phyloP scores from a whole-genome alignment of 2,329 filamentous ascomycete species.

The Botrytis fabae region DNA sequence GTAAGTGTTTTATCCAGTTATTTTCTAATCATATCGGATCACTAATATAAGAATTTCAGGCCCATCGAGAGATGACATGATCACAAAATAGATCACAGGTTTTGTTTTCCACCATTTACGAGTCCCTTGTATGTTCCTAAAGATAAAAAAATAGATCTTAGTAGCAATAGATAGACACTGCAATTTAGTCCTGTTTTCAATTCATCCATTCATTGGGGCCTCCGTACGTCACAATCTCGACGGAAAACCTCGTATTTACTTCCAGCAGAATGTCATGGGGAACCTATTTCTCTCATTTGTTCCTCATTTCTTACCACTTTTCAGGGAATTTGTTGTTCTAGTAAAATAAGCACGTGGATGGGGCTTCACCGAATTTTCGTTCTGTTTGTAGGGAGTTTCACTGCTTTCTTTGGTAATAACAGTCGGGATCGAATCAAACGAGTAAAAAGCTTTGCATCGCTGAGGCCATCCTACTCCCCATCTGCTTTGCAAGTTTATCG shows the following conservation, averaged over 20 bases:
- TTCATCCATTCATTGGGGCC: neutral
- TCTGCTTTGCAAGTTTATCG: too few relatives aligned
- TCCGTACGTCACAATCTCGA: neutral
- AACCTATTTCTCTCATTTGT: neutral
- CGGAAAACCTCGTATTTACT: neutral
- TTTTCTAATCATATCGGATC: neutral
- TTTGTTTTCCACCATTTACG: neutral
- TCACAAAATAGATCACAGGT: slow-evolving; percentile 11
- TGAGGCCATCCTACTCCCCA: too few relatives aligned
- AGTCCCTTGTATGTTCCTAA: neutral
- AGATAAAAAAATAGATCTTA: slow-evolving; percentile 2
- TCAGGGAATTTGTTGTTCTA: neutral
- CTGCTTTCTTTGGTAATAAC: neutral
- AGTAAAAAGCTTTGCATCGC: too few relatives aligned
- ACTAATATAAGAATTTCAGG: slow-evolving; percentile 12
- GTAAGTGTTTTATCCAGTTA: slow-evolving; percentile 47
- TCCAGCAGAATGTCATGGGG: too few relatives aligned
- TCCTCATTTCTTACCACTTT: neutral
- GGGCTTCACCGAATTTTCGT: neutral
- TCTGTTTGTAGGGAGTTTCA: neutral
- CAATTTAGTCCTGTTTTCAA: neutral
- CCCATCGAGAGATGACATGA: slow-evolving; percentile 23
- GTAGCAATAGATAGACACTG: slow-evolving; percentile 8
- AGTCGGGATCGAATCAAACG: neutral
- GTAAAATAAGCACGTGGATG: neutral